phyloP scores from a whole-genome alignment of 129 eudicot genomes.

The Flaveria ramosissima region DNA sequence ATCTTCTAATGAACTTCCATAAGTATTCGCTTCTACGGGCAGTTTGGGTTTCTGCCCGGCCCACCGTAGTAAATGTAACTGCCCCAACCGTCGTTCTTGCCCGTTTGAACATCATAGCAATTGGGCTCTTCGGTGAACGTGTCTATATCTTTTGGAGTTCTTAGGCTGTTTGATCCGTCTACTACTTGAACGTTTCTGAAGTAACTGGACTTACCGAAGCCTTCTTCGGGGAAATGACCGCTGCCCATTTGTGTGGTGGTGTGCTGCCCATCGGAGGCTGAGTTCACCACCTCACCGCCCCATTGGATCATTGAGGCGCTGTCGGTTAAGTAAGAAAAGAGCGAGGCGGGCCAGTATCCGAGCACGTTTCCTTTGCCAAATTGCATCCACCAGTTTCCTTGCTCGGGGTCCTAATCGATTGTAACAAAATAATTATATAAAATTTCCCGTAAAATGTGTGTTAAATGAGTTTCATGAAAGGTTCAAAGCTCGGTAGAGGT shows the following conservation, averaged over 20 bases:
- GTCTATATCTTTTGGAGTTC: slow-evolving; percentile 56
- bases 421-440: slow-evolving; percentile 7
- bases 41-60: slow-evolving; percentile 73
- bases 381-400: slow-evolving; percentile 97
- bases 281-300: slow-evolving; percentile 94
- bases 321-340: slow-evolving; percentile 69
- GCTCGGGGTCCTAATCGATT: slow-evolving; percentile 72
- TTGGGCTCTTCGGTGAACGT: slow-evolving; percentile 73
- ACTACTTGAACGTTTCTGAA: slow-evolving; percentile 70
- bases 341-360: slow-evolving; percentile 81
- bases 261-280: slow-evolving; percentile 76
- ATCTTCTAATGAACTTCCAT: slow-evolving; percentile 12
- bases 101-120: slow-evolving; percentile 68
- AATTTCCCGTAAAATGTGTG: background rate
- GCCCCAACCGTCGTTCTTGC: slow-evolving; percentile 76
- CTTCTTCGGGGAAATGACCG: slow-evolving; percentile 89
- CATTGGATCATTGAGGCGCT: slow-evolving; percentile 85
- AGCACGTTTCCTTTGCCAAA: slow-evolving; percentile 71
- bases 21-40: slow-evolving; percentile 30
- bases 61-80: slow-evolving; percentile 79
- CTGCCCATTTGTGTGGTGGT: slow-evolving; percentile 93
- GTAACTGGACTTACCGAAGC: slow-evolving; percentile 74
- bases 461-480: background rate
- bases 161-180: slow-evolving; percentile 68
- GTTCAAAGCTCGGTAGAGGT: background rate